These are phyloP conservation scores for Ophiocordyceps camponoti-leonardi DNA, from an alignment of 2,329 filamentous ascomycete genomes.

Conservation along the genomic window DNA sequence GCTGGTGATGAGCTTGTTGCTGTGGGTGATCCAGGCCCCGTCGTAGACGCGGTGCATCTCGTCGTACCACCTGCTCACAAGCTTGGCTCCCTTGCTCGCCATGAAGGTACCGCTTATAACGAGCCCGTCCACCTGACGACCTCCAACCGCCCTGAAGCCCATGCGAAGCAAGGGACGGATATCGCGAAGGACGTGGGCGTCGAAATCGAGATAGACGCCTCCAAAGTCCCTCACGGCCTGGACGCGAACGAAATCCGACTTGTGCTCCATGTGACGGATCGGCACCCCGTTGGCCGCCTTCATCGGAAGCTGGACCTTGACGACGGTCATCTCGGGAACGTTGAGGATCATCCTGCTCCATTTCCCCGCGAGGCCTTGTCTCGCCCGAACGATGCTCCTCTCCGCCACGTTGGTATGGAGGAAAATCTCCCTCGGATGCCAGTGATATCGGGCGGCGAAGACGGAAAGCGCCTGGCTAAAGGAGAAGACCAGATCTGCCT, in stretches of 20 bases:
- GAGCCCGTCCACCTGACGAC: not conserved
- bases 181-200: slow-evolving; percentile 6
- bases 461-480: slow-evolving; percentile 10
- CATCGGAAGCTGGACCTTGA: slow-evolving; percentile 14
- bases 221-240: slow-evolving; percentile 6
- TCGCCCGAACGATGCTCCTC: slow-evolving; percentile 3
- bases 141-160: not conserved
- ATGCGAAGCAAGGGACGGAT: slow-evolving; percentile 3
- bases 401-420: slow-evolving; percentile 10
- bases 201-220: slow-evolving; percentile 8
- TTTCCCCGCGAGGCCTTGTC: not conserved
- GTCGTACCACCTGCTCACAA: not conserved
- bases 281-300: slow-evolving; percentile 4
- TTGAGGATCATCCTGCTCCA: slow-evolving; percentile 10
- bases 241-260: slow-evolving; percentile 8
- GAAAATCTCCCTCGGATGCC: slow-evolving; percentile 8
- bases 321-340: slow-evolving; percentile 6
- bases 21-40: slow-evolving; percentile 12
- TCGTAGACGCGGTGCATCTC: slow-evolving; percentile 11
- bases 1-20: slow-evolving; percentile 9
- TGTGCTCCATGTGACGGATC: slow-evolving; percentile 6
- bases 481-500: slow-evolving; percentile 6
- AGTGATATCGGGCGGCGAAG: slow-evolving; percentile 7
- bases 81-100: not conserved
- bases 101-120: not conserved